Base-by-base conservation (phyloP, 73 alveolate species). In the Stentor roeselii region DNA sequence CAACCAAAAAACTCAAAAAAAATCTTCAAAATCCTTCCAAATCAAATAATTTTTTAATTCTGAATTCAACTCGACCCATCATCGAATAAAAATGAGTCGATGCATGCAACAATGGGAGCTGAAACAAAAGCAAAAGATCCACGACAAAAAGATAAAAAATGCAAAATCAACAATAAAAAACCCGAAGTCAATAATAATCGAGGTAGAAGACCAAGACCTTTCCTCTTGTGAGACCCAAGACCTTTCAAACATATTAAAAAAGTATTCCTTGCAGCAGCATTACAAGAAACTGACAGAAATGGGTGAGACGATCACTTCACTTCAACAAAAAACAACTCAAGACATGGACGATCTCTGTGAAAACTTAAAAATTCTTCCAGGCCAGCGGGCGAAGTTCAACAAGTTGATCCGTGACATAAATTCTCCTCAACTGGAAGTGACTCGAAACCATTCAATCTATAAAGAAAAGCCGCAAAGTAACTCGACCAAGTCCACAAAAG, bases 21-120 rank as follows among this genome's bases (percentile, higher is more conserved):
- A n/a, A n/a, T n/a, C n/a, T n/a, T n/a, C n/a, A n/a, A n/a, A n/a
- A n/a, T n/a, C n/a, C n/a, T n/a, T n/a, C n/a, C n/a, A n/a, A n/a
- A n/a, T 58, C 2, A 58, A 21, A 58, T 58, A 58, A 58, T 58
- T 58, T 31, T 21, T 31, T 58, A 58, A 21, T 0, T 58, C 15
- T 58, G 35, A 58, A 58, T 31, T 2, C 74, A 58, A 58, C 74
- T 58, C 74, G 15, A 21, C 27, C 74, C 15, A 31, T n/a, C 15
- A 58, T 21, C 74, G 15, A 32, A 67, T 67, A 67, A 67, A 21
- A 30, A 67, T 67, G 80, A 67, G 37, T 6, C 32, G 39, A 15
- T 36, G n/a, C 31, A 76, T 76, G 84, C 74, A 76, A 34, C 27
- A 76, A 76, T 76, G 84, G 84, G 84, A 76, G 74, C n/a, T 39